A percentile compares a stretch with the other conserved stretches of the same genome.
Evolutionary conservation across 2,329 filamentous ascomycete species (phyloP).

Genomic region (Calonectria fujianensis): DNA sequence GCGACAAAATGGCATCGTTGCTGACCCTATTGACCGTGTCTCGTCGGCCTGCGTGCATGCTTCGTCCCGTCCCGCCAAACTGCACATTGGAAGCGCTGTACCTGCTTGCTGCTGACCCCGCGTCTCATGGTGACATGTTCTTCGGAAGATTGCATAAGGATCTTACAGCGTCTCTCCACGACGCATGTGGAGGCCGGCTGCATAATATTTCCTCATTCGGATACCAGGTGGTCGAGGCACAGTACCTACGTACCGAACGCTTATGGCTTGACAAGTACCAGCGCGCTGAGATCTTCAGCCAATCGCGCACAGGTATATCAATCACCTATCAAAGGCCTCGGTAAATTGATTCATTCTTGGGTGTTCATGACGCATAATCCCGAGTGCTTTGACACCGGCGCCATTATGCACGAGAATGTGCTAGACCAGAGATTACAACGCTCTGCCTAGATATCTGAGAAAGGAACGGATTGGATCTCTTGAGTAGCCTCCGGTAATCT

Average conservation of each 20-base stretch:
- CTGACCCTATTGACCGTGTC: too few species aligned
- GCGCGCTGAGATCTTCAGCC: neutral
- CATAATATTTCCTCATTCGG: slow-evolving; percentile 4
- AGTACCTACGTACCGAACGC: neutral
- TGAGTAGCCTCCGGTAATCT: neutral
- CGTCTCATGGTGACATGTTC: neutral
- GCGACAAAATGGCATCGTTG: neutral
- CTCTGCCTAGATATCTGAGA: too few species aligned
- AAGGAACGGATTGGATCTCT: neutral
- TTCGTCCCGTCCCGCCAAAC: slow-evolving; percentile 13
- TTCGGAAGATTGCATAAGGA: neutral
- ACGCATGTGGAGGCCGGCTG: neutral
- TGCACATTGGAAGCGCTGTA: neutral
- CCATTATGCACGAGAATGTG: neutral
- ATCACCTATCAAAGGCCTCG: neutral
- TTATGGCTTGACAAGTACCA: neutral
- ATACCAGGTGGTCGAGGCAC: neutral
- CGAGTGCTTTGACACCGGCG: neutral
- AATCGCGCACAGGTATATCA: neutral
- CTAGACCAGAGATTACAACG: neutral
- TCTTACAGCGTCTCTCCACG: neutral
- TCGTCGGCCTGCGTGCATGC: neutral
- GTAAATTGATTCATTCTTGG: neutral
- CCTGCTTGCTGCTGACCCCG: slow-evolving; percentile 2
- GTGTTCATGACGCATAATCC: neutral